A percentile compares a stretch with the other conserved stretches of the same genome.
phyloP scores from a whole-genome alignment of 2,329 filamentous ascomycete species.

The Hortaea werneckii region DNA sequence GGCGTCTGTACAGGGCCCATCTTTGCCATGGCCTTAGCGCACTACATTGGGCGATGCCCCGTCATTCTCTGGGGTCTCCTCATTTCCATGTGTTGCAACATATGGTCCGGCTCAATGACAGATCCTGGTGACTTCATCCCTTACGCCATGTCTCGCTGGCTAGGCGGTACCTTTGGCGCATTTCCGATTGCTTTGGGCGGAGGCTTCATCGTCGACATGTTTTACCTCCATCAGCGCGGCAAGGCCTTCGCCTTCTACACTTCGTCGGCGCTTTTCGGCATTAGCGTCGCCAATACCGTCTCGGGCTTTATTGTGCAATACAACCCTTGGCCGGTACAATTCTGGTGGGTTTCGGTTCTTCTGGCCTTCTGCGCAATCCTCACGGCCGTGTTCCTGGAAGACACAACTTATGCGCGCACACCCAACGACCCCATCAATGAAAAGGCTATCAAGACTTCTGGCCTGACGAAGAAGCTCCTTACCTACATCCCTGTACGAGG shows the following conservation, averaged over 20 bases:
- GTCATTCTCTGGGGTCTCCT: too few species aligned
- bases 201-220: conserved; percentile 33
- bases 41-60: too few species aligned
- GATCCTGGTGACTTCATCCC: conserved; percentile 10
- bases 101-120: conserved; percentile 5
- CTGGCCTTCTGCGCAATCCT: background rate
- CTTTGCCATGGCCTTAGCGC: too few species aligned
- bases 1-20: too few species aligned
- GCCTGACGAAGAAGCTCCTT: background rate
- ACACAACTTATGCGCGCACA: conserved; percentile 2
- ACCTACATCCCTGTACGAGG: background rate
- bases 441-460: background rate
- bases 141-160: conserved; percentile 1
- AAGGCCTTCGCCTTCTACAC: conserved; percentile 3
- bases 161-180: conserved; percentile 28
- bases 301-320: conserved; percentile 2
- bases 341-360: conserved; percentile 5
- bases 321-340: background rate
- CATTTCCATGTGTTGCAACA: background rate
- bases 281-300: background rate
- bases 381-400: conserved; percentile 5
- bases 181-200: conserved; percentile 29
- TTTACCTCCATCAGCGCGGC: conserved; percentile 21
- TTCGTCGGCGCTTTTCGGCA: conserved; percentile 1
- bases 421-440: background rate